phyloP scores from a whole-genome alignment of 2,329 filamentous ascomycete genomes.

The Rugonectria rugulosa region DNA sequence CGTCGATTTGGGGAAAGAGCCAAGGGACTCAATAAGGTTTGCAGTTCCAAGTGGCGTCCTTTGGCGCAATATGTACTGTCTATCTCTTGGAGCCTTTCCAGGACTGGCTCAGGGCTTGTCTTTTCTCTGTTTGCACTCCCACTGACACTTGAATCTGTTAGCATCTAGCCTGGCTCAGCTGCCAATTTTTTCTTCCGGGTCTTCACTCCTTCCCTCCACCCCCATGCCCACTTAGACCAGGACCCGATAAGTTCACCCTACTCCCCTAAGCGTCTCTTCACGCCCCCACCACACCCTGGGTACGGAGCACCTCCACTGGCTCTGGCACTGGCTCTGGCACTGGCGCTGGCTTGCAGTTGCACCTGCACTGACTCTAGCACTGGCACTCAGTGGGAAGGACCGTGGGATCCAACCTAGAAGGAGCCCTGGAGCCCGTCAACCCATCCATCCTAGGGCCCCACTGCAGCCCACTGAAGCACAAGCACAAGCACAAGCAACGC shows the following conservation, averaged over 20 bases:
- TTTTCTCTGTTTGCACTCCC: conserved; percentile 11
- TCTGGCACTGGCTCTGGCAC: neutral
- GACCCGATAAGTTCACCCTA: neutral
- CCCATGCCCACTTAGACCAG: neutral
- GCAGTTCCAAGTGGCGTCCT: conserved; percentile 31
- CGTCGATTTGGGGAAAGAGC: conserved; percentile 30
- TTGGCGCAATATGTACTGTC: conserved; percentile 39
- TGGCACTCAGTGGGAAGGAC: neutral
- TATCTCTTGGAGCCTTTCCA: conserved; percentile 24
- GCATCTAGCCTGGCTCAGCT: conserved; percentile 6
- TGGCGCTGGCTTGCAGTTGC: neutral
- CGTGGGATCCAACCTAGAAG: no score
- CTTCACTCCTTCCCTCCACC: neutral
- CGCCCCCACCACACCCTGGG: neutral
- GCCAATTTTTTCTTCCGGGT: conserved; percentile 1
- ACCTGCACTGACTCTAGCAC: neutral
- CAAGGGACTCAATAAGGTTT: conserved; percentile 39
- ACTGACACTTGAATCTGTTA: neutral
- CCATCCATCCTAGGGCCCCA: no score
- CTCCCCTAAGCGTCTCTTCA: conserved; percentile 3
- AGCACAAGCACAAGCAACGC: no score
- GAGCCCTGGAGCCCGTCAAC: no score
- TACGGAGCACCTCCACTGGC: neutral
- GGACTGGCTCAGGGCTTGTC: conserved; percentile 23
- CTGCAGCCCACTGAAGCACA: no score